A percentile compares a stretch with the other conserved stretches of the same genome.
Conservation (phyloP, 495 filamentous ascomycete genomes). For the Lineolata rhizophorae region DNA sequence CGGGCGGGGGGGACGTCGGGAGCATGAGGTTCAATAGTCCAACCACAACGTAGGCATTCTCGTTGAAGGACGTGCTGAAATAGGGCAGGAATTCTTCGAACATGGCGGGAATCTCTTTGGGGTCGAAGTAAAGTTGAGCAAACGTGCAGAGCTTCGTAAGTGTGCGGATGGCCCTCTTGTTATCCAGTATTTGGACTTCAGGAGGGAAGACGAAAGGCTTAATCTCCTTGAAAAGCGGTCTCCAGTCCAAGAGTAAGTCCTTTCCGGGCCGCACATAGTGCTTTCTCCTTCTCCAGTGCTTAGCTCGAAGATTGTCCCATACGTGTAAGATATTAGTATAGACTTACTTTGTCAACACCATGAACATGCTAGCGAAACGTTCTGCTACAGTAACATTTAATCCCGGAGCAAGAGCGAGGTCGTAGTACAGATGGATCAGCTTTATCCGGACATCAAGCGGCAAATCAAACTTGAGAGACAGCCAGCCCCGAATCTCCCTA, state of each 20-base stretch:
- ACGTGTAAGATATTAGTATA: too few species aligned
- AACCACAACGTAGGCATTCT: constrained; percentile 71
- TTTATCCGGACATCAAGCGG: constrained; percentile 59
- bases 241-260: constrained; percentile 83
- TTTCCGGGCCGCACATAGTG: constrained; percentile 80
- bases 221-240: constrained; percentile 72
- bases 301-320: too few species aligned
- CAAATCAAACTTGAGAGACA: constrained; percentile 90
- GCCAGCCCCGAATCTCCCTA: constrained; percentile 83
- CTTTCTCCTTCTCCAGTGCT: constrained; percentile 41
- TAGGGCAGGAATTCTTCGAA: constrained; percentile 89
- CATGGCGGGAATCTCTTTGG: constrained; percentile 62
- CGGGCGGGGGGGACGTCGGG: constrained; percentile 59
- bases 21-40: constrained; percentile 70
- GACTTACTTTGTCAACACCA: constrained; percentile 70
- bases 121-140: constrained; percentile 80
- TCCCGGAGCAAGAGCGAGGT: constrained; percentile 77
- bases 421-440: constrained; percentile 81
- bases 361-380: constrained; percentile 91
- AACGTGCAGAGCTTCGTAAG: constrained; percentile 77
- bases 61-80: constrained; percentile 79
- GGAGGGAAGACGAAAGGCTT: constrained; percentile 72
- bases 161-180: constrained; percentile 47
- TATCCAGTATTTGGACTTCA: too few species aligned
- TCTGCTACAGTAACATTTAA: constrained; percentile 65